Evolutionary conservation across 495 filamentous ascomycete genomes (phyloP).

Genomic region (Tuber microsphaerosporum): DNA sequence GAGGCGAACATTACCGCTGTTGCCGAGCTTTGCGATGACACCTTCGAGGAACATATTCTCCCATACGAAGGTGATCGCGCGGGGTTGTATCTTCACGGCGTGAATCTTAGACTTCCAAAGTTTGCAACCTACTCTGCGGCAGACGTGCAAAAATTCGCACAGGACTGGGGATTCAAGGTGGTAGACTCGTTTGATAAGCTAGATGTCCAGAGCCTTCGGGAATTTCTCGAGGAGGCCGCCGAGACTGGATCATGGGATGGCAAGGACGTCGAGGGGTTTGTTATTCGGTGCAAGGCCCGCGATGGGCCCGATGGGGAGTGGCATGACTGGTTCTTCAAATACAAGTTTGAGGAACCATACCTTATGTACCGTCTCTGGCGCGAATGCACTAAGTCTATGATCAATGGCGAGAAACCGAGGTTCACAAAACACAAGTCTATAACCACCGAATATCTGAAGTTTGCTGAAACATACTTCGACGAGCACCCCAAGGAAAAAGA

Average conservation of each 20-base stretch:
- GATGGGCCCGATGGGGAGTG: conserved; percentile 49
- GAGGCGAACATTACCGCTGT: conserved; percentile 83
- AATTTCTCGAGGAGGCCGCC: conserved; percentile 62
- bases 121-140: conserved; percentile 75
- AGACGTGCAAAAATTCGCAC: conserved; percentile 79
- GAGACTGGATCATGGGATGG: conserved; percentile 78
- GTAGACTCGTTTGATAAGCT: conserved; percentile 65
- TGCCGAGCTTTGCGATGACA: conserved; percentile 92
- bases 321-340: conserved; percentile 98
- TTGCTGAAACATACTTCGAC: conserved; percentile 64
- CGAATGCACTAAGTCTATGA: conserved; percentile 88
- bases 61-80: conserved; percentile 77
- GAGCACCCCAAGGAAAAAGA: conserved; percentile 56
- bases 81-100: conserved; percentile 88
- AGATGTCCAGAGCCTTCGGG: conserved; percentile 51
- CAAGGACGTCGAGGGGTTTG: conserved; percentile 92
- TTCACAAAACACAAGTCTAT: conserved; percentile 81
- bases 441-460: conserved; percentile 82
- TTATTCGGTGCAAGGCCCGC: conserved; percentile 76
- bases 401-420: conserved; percentile 63
- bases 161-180: conserved; percentile 89
- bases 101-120: conserved; percentile 85
- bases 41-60: conserved; percentile 93
- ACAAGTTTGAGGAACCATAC: conserved; percentile 98
- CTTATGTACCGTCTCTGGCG: conserved; percentile 98